Conservation (phyloP, 306 rosid genomes). For the Ormosia semicastrata region DNA sequence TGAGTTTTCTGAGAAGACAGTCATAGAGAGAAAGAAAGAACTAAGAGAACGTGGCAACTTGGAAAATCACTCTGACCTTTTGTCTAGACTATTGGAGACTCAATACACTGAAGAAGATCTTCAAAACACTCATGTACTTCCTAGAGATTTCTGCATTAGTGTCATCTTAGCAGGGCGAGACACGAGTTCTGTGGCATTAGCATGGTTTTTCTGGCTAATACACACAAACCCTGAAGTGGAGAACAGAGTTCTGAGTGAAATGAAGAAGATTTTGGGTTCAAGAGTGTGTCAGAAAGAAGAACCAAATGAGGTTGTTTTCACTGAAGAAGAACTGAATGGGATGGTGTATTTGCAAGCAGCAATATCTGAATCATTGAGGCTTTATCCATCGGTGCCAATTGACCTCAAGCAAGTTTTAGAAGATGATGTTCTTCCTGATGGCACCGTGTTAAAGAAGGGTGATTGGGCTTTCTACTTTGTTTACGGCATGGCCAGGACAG, state of each 20-base stretch:
- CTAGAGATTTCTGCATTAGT: slow-evolving; percentile 44
- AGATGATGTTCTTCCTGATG: slow-evolving; percentile 47
- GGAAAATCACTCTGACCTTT: slow-evolving; percentile 27
- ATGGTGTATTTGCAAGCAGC: slow-evolving; percentile 52
- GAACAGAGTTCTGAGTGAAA: slow-evolving; percentile 26
- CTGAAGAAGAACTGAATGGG: slow-evolving; percentile 35
- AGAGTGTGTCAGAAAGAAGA: neutral
- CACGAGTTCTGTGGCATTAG: slow-evolving; percentile 48
- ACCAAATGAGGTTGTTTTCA: slow-evolving; percentile 5
- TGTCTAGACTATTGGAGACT: slow-evolving; percentile 37
- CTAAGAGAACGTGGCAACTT: neutral
- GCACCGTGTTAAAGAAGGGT: slow-evolving; percentile 34
- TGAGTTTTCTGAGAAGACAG: slow-evolving; percentile 29
- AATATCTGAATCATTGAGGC: slow-evolving; percentile 45
- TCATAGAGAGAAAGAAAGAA: slow-evolving; percentile 25
- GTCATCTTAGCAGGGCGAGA: slow-evolving; percentile 55
- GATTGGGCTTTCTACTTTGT: slow-evolving; percentile 34
- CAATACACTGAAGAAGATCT: neutral
- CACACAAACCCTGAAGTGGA: slow-evolving; percentile 27
- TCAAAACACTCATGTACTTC: neutral
- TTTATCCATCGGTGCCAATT: slow-evolving; percentile 51
- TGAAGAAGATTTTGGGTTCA: slow-evolving; percentile 10
- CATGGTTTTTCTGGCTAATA: slow-evolving; percentile 57
- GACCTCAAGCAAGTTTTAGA: slow-evolving; percentile 38
- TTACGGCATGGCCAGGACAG: slow-evolving; percentile 34